Base-by-base conservation (phyloP, 305 asterid genomes). In the Fraxinus velutina region DNA sequence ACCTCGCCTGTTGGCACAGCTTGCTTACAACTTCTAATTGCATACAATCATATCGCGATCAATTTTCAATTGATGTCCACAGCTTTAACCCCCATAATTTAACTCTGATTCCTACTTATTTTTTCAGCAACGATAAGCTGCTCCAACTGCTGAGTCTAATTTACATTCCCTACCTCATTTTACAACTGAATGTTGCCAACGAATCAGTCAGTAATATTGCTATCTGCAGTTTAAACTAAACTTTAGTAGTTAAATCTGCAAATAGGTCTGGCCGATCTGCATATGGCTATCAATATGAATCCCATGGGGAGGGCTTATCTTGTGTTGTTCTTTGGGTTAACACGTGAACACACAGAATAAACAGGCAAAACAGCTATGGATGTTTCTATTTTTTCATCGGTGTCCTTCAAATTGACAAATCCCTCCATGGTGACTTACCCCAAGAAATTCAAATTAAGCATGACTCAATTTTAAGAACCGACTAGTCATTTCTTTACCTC, bases 401-500 rank as follows among this genome's bases (percentile, higher is more conserved):
- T 19, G 29, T 24, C 60, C 37, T 78, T 37, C 75, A 74, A 66
- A 57, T 50, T 13, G 66, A 55, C 27, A 55, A 17, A 55, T 76
- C 22, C 22, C 32, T 78, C 15, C 47, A 47, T 62, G 22, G 21
- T 73, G 75, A 80, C n/a, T 32, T 27, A 36, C 79, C n/a, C 33
- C 75, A 75, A 5, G 24, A 62, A 37, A 42, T 68, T 34, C 30
- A 19, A 60, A 79, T 22, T 52, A 37, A 13, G 75, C 57, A 55
- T 34, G 71, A 30, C 36, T 79, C 55, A 21, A 66, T 10, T 44
- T 52, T 75, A 78, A 64, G 79, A 37, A 82, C 57, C 71, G 32
- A 80, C 30, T 21, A 2, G 34, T 73, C 29, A 77, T 55, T 19
- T 72, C 57, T 55, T 80, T 86, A 94, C 99, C 96, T 96, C 99